Percentiles rank a stretch among this genome's conserved stretches.
These are phyloP conservation scores for Maudiozyma serrabonitensis DNA, from an alignment of 805 yeast genomes.

Conservation along the genomic window DNA sequence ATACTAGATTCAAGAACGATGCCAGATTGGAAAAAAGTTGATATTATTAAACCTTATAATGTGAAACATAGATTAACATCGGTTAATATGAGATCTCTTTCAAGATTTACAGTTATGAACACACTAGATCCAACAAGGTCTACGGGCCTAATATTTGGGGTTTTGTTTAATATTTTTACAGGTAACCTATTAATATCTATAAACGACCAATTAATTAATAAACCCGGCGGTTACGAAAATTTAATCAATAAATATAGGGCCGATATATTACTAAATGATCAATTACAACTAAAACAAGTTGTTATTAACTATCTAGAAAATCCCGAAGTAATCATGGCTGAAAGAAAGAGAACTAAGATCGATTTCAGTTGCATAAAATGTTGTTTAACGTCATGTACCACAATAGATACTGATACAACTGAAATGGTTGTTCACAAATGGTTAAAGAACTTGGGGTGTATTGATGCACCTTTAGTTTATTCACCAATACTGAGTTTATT, in stretches of 20 bases:
- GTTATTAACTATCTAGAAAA: conserved; percentile 86
- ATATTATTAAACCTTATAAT: conserved; percentile 34
- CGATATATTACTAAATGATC: conserved; percentile 72
- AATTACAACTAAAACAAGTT: conserved; percentile 79
- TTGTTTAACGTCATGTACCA: conserved; percentile 81
- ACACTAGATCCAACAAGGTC: conserved; percentile 67
- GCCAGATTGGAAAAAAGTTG: conserved; percentile 40
- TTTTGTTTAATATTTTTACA: conserved; percentile 68
- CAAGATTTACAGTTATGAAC: conserved; percentile 47
- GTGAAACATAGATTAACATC: conserved; percentile 11
- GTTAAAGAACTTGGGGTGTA: conserved; percentile 83
- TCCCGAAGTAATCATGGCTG: conserved; percentile 67
- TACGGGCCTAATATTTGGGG: conserved; percentile 77
- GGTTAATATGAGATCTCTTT: conserved; percentile 11
- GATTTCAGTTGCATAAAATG: conserved; percentile 75
- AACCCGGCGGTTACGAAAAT: conserved; percentile 81
- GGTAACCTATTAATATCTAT: conserved; percentile 80
- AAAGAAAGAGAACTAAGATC: conserved; percentile 64
- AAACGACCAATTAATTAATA: conserved; percentile 61
- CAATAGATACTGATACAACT: conserved; percentile 88
- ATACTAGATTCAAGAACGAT: conserved; percentile 51
- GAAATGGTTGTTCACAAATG: conserved; percentile 84
- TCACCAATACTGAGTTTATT: conserved; percentile 82
- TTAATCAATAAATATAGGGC: conserved; percentile 62
- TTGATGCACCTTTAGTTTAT: conserved; percentile 60